A percentile compares a stretch with the other conserved stretches of the same genome.
phyloP scores from a whole-genome alignment of 1,139 yeast species.

The Geotrichum phurueaensis region DNA sequence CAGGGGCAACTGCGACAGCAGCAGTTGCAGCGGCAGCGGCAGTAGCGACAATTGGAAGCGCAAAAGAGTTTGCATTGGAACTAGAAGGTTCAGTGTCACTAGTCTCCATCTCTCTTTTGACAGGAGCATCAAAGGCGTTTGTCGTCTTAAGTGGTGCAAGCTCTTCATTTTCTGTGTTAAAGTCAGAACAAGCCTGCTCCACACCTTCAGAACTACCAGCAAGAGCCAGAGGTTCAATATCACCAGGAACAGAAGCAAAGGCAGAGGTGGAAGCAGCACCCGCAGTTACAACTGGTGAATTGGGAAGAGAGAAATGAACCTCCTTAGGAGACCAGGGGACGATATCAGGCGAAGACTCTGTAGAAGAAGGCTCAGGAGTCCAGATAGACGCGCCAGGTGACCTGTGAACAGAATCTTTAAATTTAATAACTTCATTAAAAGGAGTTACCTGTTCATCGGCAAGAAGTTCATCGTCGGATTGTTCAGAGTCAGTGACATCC shows the following conservation, averaged over 20 bases:
- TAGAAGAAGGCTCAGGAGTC: conserved; percentile 10
- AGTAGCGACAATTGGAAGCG: neutral
- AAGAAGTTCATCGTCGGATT: neutral
- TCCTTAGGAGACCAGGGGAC: conserved; percentile 10
- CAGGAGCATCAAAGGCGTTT: neutral
- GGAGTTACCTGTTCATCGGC: neutral
- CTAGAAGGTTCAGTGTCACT: neutral
- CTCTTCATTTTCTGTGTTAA: neutral
- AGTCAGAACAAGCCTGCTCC: neutral
- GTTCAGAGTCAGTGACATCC: neutral
- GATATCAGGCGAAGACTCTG: conserved; percentile 4
- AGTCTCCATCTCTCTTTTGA: neutral
- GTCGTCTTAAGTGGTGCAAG: neutral
- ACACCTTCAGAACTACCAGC: neutral
- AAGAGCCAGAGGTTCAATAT: neutral
- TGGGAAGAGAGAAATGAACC: neutral
- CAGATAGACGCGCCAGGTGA: conserved; percentile 7
- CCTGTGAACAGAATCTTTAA: conserved; percentile 1
- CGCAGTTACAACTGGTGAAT: neutral
- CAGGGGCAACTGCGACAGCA: conserved; percentile 10
- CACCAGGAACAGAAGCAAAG: neutral
- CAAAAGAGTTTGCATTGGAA: neutral
- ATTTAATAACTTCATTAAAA: neutral
- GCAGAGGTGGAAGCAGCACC: neutral
- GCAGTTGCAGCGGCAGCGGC: conserved; percentile 13